Base-by-base conservation (phyloP, 257 asterid species). In the Solanum pinnatisectum region DNA sequence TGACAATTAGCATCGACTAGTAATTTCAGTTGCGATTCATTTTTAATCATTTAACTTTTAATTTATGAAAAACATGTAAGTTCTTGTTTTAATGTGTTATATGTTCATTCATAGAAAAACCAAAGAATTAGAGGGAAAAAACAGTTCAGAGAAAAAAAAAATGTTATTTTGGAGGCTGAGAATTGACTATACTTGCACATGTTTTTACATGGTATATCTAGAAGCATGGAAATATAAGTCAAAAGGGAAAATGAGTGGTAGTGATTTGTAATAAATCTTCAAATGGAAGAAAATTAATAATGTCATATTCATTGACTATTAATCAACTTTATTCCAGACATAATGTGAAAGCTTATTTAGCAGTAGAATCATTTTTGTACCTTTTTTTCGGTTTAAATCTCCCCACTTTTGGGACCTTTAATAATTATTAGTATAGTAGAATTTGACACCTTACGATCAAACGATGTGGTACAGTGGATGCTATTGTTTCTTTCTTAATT, bases 281-380 rank as follows among this genome's bases (percentile, higher is more conserved):
- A 78, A 40, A 78, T 10, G 33, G 59, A 11, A 23, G 8, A 42
- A 74, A 37, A 1, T 4, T 5, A 74, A 20, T 35, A 23, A 37
- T 22, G 56, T 3, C 83, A 39, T 40, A 77, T 39, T 9, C 35
- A 77, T 72, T 78, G 60, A 42, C 60, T 25, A n/a, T 39, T 5
- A 5, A n/a, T 40, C 60, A 40, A 77, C 8, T 70, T n/a, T 79
- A 13, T 79, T 9, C 39, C 18, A 44, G 25, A 44, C 0, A n/a
- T 79, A 79, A 79, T 44, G 67, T 44, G 85, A 44, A 79, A 79
- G 25, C 85, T 79, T 27, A 79, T 44, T 79, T 79, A 79, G 67
- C 7, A 20, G 20, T 59, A 20, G 67, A 20, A 59, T 59, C 25
- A 59, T 59, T 18, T 56, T 56, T 7, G n/a, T 56, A 56, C 2